Evolutionary conservation across 1,284 basidiomycete genomes (phyloP).

Genomic region (Vanrija humicola): DNA sequence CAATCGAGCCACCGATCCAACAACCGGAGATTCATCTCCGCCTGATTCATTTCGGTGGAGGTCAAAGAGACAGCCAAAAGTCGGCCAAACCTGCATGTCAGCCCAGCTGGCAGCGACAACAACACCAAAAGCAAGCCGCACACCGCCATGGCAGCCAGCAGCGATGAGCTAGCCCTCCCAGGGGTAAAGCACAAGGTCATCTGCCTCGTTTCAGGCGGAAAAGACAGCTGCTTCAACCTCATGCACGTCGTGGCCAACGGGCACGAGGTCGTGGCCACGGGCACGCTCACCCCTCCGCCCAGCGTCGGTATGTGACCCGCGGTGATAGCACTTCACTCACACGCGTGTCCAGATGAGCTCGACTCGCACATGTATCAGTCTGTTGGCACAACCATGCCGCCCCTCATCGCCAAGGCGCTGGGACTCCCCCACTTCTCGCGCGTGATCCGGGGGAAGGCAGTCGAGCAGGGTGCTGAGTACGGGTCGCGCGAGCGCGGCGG

Average conservation of each 20-base stretch:
- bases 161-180: slow-evolving; percentile 8
- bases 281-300: slow-evolving; percentile 74
- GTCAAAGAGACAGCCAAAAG: not conserved
- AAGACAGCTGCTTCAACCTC: slow-evolving; percentile 96
- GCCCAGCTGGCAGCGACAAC: not conserved
- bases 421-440: slow-evolving; percentile 79
- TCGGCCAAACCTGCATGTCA: not conserved
- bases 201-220: slow-evolving; percentile 92
- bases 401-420: slow-evolving; percentile 78
- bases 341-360: slow-evolving; percentile 70
- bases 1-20: too few relatives aligned
- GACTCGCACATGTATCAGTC: slow-evolving; percentile 99
- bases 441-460: slow-evolving; percentile 72
- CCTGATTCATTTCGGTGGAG: not conserved
- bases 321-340: not conserved
- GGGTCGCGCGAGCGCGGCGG: slow-evolving; percentile 53
- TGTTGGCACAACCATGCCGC: slow-evolving; percentile 90
- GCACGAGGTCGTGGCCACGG: slow-evolving; percentile 83
- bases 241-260: slow-evolving; percentile 82
- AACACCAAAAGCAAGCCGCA: not conserved
- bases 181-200: slow-evolving; percentile 65
- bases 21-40: too few relatives aligned
- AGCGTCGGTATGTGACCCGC: slow-evolving; percentile 66
- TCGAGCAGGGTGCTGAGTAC: slow-evolving; percentile 82
- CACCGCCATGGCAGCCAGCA: not conserved